Evolutionary conservation across 75 land plant species (phyloP), one percentile per base, ranked within the genome.

Genomic region (Adiantum capillusveneris): DNA sequence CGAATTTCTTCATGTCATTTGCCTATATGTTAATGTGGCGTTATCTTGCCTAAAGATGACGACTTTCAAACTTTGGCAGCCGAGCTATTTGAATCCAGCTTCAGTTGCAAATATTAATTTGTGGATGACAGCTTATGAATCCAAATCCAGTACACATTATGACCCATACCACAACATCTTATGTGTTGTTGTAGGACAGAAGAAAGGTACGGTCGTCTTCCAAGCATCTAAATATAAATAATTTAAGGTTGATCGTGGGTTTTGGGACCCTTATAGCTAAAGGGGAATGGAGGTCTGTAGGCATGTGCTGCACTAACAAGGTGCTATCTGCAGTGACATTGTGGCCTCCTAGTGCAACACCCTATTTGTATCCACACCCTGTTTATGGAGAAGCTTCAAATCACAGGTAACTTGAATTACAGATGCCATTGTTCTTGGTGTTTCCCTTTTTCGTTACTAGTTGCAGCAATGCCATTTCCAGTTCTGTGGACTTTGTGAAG

Each of bases 381-480:
- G 49, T 95, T 50, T 74, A 76, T 71, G 97, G 99, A n/a, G 97
- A 95, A 44, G 87, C 99, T 43, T 95, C 99, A 44, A 95, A 95
- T 56, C 99, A 95, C 58, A 90, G 87, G 96, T 86, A 65, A 12
- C 27, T 19, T 56, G 24, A 18, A 24, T 25, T 57, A 24, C 21
- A n/a, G n/a, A n/a, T n/a, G n/a, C n/a, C n/a, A n/a, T n/a, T n/a
- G 11, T 13, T 58, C 20, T 41, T 14, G 14, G 43, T 41, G 9
- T 14, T 9, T 46, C 21, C 49, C n/a, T 59, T 20, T 63, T 1
- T 51, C 24, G 17, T 6, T 14, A 27, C 36, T 16, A 57, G 12
- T 0, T 45, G 9, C 3, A 5, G 7, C 3, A 34, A 34, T 34
- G 37, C 37, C 37, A 34, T 53, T 29, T 13, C 43, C 79, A 95